phyloP scores from a whole-genome alignment of 2,329 filamentous ascomycete species.

The Thermothelomyces thermophilus region DNA sequence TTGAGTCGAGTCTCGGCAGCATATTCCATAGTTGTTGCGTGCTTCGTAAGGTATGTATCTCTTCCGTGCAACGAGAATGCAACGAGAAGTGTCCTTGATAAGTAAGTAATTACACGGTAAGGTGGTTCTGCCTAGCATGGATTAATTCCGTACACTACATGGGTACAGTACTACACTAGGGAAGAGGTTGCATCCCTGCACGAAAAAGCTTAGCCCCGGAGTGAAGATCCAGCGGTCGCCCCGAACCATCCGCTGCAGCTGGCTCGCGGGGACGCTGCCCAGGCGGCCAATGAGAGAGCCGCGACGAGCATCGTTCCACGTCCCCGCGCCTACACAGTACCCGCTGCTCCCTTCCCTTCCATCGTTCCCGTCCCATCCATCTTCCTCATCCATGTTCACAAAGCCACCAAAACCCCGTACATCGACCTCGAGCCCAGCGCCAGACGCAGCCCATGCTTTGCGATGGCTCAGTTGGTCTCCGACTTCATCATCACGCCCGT shows the following conservation, averaged over 20 bases:
- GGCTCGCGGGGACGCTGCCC: not conserved
- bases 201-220: too few relatives aligned
- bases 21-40: too few relatives aligned
- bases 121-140: too few relatives aligned
- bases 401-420: not conserved
- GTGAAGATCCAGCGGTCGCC: not conserved
- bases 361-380: not conserved
- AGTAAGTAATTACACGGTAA: too few relatives aligned
- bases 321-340: not conserved
- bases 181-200: too few relatives aligned
- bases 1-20: too few relatives aligned
- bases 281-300: conserved; percentile 6
- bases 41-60: too few relatives aligned
- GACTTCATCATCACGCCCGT: conserved; percentile 62
- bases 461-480: conserved; percentile 58
- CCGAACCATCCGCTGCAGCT: not conserved
- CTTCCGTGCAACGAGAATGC: too few relatives aligned
- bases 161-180: too few relatives aligned
- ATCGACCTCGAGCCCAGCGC: not conserved
- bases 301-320: not conserved
- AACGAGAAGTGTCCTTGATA: too few relatives aligned
- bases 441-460: conserved; percentile 9
- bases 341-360: not conserved
- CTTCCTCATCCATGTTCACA: not conserved
- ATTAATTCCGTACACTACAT: too few relatives aligned